phyloP scores from a whole-genome alignment of 257 asterid species.

The Solanum piurae region DNA sequence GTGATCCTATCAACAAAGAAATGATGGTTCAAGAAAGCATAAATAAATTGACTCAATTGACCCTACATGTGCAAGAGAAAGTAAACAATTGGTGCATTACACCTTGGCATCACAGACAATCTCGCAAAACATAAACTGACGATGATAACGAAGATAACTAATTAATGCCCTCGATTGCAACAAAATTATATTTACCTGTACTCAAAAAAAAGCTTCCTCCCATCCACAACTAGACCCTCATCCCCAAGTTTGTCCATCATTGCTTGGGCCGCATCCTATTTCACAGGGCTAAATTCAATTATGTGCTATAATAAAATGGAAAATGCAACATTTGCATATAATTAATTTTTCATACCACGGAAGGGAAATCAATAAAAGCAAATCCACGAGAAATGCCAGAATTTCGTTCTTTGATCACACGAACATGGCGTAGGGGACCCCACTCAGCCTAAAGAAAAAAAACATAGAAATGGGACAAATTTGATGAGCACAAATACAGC shows the following conservation, averaged over 20 bases:
- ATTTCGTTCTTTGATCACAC: slow-evolving; percentile 90
- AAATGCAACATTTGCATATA: neutral
- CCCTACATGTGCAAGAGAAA: neutral
- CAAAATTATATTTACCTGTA: slow-evolving; percentile 46
- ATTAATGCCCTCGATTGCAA: neutral
- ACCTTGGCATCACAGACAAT: neutral
- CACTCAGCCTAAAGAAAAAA: slow-evolving; percentile 67
- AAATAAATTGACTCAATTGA: neutral
- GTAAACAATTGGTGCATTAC: neutral
- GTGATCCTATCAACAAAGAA: neutral
- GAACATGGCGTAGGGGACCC: slow-evolving; percentile 98
- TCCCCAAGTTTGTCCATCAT: slow-evolving; percentile 86
- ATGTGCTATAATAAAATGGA: neutral
- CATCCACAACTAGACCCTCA: slow-evolving; percentile 91
- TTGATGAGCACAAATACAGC: slow-evolving; percentile 2
- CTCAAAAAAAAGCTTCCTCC: slow-evolving; percentile 82
- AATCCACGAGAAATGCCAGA: slow-evolving; percentile 96
- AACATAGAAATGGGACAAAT: neutral
- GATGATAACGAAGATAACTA: neutral
- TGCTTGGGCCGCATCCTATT: slow-evolving; percentile 82
- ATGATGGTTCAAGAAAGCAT: neutral
- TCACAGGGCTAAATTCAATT: slow-evolving; percentile 8
- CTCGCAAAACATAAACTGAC: neutral
- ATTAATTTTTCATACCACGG: slow-evolving; percentile 50
- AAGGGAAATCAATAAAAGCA: slow-evolving; percentile 94